These are phyloP conservation scores for Helicostylum pulchrum DNA, from an alignment of 192 early-diverging fungal genomes.

Conservation along the genomic window DNA sequence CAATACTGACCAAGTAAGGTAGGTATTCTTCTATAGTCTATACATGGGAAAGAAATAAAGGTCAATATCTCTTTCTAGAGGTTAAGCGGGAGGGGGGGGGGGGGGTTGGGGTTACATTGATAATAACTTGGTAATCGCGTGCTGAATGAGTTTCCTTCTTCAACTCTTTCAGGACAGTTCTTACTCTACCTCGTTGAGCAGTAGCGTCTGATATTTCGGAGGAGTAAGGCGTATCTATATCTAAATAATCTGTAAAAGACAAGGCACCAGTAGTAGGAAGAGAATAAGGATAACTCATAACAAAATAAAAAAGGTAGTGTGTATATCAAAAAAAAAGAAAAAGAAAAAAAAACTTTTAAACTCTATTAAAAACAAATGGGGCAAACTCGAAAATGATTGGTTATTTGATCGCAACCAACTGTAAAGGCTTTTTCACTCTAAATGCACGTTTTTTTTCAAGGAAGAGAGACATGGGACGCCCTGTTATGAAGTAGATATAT, in stretches of 20 bases:
- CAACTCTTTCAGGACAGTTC: conserved; percentile 49
- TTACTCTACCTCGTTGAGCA: conserved; percentile 49
- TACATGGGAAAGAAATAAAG: not conserved
- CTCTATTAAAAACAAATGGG: not conserved
- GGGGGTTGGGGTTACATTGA: too few species aligned
- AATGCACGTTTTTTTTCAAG: too few species aligned
- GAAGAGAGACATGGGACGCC: too few species aligned
- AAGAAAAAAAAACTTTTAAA: not conserved
- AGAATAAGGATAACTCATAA: conserved; percentile 51
- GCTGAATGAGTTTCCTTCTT: conserved; percentile 44
- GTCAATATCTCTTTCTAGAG: not conserved
- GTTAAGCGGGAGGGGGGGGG: too few species aligned
- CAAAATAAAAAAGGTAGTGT: not conserved
- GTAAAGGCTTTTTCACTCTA: too few species aligned
- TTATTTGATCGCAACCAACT: too few species aligned
- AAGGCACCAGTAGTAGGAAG: conserved; percentile 56
- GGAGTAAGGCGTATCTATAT: conserved; percentile 39
- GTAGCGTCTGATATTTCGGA: conserved; percentile 54
- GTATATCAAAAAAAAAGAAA: conserved; percentile 1
- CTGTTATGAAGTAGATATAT: too few species aligned
- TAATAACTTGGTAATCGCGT: conserved; percentile 46
- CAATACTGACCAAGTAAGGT: conserved; percentile 43
- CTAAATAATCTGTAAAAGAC: conserved; percentile 50
- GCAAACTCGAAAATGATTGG: too few species aligned
- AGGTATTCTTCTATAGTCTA: conserved; percentile 49